Base-by-base conservation (phyloP, 306 rosid genomes). In the Malus sylvestris region DNA sequence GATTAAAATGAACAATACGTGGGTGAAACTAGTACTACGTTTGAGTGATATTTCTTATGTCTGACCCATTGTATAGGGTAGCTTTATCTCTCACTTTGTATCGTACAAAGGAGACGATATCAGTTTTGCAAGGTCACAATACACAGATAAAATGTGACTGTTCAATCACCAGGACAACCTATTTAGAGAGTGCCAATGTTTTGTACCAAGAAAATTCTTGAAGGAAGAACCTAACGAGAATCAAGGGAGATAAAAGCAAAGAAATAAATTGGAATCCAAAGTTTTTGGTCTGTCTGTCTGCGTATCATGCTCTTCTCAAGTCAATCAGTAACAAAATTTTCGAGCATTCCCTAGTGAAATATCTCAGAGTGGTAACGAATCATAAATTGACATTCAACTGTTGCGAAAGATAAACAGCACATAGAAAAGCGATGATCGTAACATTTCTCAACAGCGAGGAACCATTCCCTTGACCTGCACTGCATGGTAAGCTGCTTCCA, bases 401-500 rank as follows among this genome's bases (percentile, higher is more conserved):
- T 82, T 72, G 38, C 42, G 80, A 63, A 32, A 83, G 55, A 58
- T 60, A 77, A 87, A 75, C 63, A 68, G 68, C 67, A 66, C 67
- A 80, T 32, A 87, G 70, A 71, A 46, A 74, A 33, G 44, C 70
- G 67, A 77, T 5, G 67, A 70, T 67, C 32, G 78, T 22, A 29
- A 81, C 25, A 57, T 80, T 38, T 74, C 69, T 77, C 70, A 70
- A 76, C 58, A 40, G 25, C 71, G 63, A 61, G 64, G 69, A 73
- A 59, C 79, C 84, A 45, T 33, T 71, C 65, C 57, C 80, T 46
- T 81, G 78, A 20, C 81, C 92, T 57, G 44, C 76, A 79, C 85
- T 90, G 91, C 98, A 95, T 32, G 93, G 86, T 64, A 85, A 57
- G 76, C 77, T 85, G 79, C 85, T 90, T 49, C 97, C 98, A 78